These are phyloP conservation scores for Aspergillus costaricaensis DNA, from an alignment of 2,329 filamentous ascomycete species.

Conservation along the genomic window DNA sequence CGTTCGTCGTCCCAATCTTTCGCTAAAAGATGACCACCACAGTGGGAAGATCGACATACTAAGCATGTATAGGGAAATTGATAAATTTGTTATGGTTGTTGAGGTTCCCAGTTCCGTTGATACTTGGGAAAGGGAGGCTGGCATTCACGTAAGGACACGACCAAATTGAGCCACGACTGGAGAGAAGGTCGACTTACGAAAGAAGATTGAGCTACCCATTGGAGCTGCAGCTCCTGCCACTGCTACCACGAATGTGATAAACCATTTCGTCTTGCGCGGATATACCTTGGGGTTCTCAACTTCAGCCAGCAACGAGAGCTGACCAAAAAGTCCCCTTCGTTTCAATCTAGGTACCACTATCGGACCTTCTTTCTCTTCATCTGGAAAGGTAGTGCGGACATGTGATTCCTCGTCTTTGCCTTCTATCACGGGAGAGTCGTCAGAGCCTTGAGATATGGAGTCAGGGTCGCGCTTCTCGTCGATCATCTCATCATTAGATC, in stretches of 20 bases:
- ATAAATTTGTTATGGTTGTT: slow-evolving; percentile 70
- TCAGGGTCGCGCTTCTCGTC: slow-evolving; percentile 14
- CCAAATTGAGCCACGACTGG: background rate
- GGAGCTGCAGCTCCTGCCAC: slow-evolving; percentile 76
- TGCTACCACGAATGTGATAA: slow-evolving; percentile 75
- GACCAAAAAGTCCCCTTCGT: slow-evolving; percentile 72
- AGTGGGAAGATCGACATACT: slow-evolving; percentile 80
- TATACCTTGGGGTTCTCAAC: slow-evolving; percentile 77
- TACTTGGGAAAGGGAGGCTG: slow-evolving; percentile 69
- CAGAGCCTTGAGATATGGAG: slow-evolving; percentile 17
- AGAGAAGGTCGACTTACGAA: slow-evolving; percentile 59
- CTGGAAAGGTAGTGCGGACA: slow-evolving; percentile 17
- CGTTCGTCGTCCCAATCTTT: slow-evolving; percentile 68
- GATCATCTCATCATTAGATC: background rate
- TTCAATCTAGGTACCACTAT: slow-evolving; percentile 54
- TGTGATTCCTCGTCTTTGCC: slow-evolving; percentile 24
- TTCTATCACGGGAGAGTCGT: slow-evolving; percentile 17
- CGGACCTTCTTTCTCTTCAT: slow-evolving; percentile 35
- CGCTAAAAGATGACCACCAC: slow-evolving; percentile 84
- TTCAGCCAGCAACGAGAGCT: slow-evolving; percentile 73
- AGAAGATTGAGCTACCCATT: slow-evolving; percentile 80
- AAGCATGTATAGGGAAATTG: slow-evolving; percentile 79
- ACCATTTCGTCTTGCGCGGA: slow-evolving; percentile 74
- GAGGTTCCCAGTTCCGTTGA: slow-evolving; percentile 62
- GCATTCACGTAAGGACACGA: background rate